These are phyloP conservation scores for Vachellia collinsii DNA, from an alignment of 306 rosid genomes.

Conservation along the genomic window DNA sequence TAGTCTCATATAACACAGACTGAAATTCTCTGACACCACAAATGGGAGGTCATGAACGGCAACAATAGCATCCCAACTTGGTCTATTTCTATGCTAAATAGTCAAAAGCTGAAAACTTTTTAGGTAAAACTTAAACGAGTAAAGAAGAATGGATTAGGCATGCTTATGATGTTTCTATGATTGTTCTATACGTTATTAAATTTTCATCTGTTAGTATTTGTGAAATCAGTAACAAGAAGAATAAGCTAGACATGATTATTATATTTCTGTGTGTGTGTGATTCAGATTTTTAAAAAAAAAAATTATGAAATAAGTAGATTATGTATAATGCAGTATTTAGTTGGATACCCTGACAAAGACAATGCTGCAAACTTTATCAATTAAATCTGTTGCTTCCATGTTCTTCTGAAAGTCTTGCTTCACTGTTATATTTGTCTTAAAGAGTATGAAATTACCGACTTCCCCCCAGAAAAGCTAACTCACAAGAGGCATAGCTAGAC, in stretches of 20 bases:
- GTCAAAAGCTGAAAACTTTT: not conserved
- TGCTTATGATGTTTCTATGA: not conserved
- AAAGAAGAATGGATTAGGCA: not conserved
- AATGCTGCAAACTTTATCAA: not conserved
- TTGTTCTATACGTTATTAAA: not conserved
- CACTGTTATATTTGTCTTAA: not conserved
- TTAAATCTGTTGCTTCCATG: not conserved
- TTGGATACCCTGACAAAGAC: not conserved
- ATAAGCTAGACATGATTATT: too few relatives aligned
- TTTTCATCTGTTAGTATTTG: not conserved
- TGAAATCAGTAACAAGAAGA: too few relatives aligned
- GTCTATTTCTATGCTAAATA: not conserved
- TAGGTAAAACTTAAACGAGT: not conserved
- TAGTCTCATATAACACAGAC: not conserved
- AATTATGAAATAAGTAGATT: not conserved
- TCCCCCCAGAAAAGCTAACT: not conserved
- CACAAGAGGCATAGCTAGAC: not conserved
- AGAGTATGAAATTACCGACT: not conserved
- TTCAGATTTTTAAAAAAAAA: too few relatives aligned
- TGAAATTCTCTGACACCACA: constrained; percentile 12
- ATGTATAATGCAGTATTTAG: not conserved
- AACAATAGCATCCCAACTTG: not conserved
- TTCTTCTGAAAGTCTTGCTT: not conserved
- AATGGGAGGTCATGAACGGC: not conserved
- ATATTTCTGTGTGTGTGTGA: not conserved